phyloP scores from a whole-genome alignment of 306 rosid species.

The Ochetophila trinervis region DNA sequence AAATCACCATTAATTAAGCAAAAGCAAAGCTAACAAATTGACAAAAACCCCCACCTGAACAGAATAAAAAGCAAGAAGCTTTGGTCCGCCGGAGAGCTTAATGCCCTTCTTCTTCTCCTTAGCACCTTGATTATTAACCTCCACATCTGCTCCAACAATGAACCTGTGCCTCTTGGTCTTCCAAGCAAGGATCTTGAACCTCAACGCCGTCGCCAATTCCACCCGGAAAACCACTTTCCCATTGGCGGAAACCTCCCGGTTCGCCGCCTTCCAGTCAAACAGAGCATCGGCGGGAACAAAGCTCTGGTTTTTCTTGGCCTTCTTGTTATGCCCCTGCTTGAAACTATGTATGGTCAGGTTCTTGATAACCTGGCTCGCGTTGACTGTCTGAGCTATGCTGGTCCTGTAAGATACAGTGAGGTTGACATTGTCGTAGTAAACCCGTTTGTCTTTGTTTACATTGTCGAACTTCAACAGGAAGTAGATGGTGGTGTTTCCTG shows the following conservation, averaged over 20 bases:
- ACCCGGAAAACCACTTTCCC: constrained; percentile 36
- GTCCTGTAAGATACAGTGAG: constrained; percentile 29
- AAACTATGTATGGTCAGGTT: constrained; percentile 28
- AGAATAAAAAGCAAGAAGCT: constrained; percentile 6
- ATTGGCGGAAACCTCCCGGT: not conserved
- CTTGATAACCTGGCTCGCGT: constrained; percentile 11
- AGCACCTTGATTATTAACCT: constrained; percentile 32
- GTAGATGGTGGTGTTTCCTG: constrained; percentile 35
- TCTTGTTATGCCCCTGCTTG: constrained; percentile 78
- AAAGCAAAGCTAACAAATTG: constrained; percentile 25
- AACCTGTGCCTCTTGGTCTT: constrained; percentile 47
- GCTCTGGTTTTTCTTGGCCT: constrained; percentile 21
- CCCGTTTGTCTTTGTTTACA: constrained; percentile 66
- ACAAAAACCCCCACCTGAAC: constrained; percentile 32
- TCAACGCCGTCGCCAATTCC: constrained; percentile 54
- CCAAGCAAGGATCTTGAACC: constrained; percentile 72
- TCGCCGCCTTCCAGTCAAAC: constrained; percentile 31
- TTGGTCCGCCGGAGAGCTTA: constrained; percentile 54
- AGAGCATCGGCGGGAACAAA: not conserved
- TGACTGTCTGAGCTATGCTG: constrained; percentile 13
- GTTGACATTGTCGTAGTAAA: constrained; percentile 53
- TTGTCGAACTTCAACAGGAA: constrained; percentile 37
- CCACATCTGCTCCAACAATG: constrained; percentile 51
- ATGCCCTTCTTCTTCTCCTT: constrained; percentile 31
- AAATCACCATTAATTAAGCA: constrained; percentile 14